These are phyloP conservation scores for Scedosporium apiospermum DNA, from an alignment of 2,329 filamentous ascomycete genomes.

Conservation along the genomic window DNA sequence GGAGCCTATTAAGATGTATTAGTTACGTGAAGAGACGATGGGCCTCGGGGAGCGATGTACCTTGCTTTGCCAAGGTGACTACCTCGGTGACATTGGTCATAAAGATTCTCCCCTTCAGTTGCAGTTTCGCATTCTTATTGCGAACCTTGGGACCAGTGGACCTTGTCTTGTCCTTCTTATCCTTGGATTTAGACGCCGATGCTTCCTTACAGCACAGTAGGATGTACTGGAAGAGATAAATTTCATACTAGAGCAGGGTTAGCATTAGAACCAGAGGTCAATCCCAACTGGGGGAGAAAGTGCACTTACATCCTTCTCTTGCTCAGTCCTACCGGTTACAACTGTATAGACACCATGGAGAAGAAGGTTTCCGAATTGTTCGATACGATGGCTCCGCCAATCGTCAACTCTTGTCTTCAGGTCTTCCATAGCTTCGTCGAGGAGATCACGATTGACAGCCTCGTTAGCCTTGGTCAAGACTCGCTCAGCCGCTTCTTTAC, in stretches of 20 bases:
- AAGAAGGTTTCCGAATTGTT: constrained; percentile 83
- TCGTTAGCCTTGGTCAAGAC: constrained; percentile 81
- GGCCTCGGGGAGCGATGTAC: constrained; percentile 42
- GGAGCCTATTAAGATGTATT: constrained; percentile 50
- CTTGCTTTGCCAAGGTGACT: constrained; percentile 77
- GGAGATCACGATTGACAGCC: constrained; percentile 78
- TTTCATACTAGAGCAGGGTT: constrained; percentile 63
- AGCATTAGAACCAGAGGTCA: constrained; percentile 5
- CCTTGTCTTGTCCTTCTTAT: constrained; percentile 59
- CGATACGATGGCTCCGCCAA: constrained; percentile 88
- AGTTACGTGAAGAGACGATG: not conserved
- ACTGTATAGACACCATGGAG: constrained; percentile 88
- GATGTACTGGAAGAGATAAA: constrained; percentile 94
- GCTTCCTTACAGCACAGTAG: constrained; percentile 95
- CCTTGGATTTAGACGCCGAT: constrained; percentile 72
- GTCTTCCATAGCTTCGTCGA: constrained; percentile 75
- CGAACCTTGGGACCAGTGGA: constrained; percentile 45
- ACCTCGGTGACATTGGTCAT: constrained; percentile 98
- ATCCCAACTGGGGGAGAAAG: not conserved
- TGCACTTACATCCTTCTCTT: constrained; percentile 72
- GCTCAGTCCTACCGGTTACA: constrained; percentile 78
- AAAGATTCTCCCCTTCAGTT: constrained; percentile 94
- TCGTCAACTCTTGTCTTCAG: constrained; percentile 80
- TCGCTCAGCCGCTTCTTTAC: constrained; percentile 72
- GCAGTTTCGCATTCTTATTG: constrained; percentile 69